Evolutionary conservation across 495 filamentous ascomycete species (phyloP).

Genomic region (Trichoderma reesei): DNA sequence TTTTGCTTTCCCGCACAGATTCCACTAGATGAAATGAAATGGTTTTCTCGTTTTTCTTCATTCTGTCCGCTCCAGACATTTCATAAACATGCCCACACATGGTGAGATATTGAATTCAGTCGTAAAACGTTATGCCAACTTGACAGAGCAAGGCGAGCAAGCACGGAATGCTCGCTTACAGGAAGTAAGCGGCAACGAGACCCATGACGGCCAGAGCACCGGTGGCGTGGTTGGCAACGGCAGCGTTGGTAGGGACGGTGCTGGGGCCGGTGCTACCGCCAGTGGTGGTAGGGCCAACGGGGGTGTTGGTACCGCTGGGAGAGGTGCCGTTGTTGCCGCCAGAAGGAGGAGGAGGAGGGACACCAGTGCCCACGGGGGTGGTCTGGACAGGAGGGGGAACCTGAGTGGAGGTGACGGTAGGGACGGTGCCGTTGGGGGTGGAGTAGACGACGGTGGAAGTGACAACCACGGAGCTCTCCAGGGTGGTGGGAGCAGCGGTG

Average conservation of each 20-base stretch:
- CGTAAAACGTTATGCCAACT: not conserved
- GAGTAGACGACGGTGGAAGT: conserved; percentile 3
- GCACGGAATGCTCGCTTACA: not conserved
- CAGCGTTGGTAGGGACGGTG: conserved; percentile 5
- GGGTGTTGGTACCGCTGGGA: conserved; percentile 8
- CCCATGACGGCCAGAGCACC: conserved; percentile 11
- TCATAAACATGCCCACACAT: not conserved
- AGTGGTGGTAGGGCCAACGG: conserved; percentile 9
- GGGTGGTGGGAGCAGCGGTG: not conserved
- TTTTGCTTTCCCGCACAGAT: not conserved
- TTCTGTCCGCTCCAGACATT: not conserved
- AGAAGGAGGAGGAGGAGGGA: not conserved
- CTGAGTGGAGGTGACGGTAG: not conserved
- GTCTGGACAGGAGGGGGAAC: not conserved
- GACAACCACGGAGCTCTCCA: not conserved
- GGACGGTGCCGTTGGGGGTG: conserved; percentile 6
- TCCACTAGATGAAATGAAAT: not conserved
- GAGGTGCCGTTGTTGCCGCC: not conserved
- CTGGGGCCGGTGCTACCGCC: conserved; percentile 6
- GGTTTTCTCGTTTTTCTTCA: not conserved
- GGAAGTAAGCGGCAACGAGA: conserved; percentile 13
- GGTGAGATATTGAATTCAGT: not conserved
- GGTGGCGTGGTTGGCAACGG: conserved; percentile 10
- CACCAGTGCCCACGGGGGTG: not conserved
- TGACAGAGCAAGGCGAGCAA: not conserved